A percentile compares a stretch with the other conserved stretches of the same genome.
Evolutionary conservation across 2,329 filamentous ascomycete genomes (phyloP).

Genomic region (Polytolypa hystricis): DNA sequence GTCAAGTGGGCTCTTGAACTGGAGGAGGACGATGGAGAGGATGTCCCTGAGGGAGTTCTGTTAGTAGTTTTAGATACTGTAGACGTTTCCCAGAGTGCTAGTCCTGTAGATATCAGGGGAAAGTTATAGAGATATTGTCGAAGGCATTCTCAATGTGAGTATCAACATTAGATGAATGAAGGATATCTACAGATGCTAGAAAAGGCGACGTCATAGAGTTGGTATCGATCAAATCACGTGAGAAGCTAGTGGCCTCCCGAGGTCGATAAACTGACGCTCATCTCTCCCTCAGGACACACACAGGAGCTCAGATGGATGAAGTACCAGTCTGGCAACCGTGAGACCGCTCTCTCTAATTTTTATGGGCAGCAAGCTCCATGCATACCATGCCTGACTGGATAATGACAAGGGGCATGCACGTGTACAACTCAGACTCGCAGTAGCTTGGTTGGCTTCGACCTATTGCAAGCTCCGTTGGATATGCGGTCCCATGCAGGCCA

Average conservation of each 20-base stretch:
- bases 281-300: too few species aligned
- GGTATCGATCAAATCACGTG: too few species aligned
- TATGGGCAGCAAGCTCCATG: neutral
- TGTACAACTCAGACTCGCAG: constrained; percentile 4
- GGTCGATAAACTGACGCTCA: too few species aligned
- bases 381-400: neutral
- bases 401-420: too few species aligned
- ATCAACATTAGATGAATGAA: too few species aligned
- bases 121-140: constrained; percentile 16
- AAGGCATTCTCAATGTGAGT: neutral
- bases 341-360: neutral
- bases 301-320: too few species aligned
- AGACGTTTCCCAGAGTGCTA: neutral
- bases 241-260: too few species aligned
- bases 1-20: constrained; percentile 43
- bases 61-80: constrained; percentile 37
- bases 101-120: constrained; percentile 16
- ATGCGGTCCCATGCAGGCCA: neutral
- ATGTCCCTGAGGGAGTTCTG: constrained; percentile 46
- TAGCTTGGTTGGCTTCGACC: neutral
- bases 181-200: too few species aligned
- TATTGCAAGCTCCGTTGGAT: neutral
- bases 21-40: constrained; percentile 39
- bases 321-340: neutral
- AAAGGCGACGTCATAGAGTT: too few species aligned